phyloP scores from a whole-genome alignment of 2,329 filamentous ascomycete species.

The Fusarium sp. region DNA sequence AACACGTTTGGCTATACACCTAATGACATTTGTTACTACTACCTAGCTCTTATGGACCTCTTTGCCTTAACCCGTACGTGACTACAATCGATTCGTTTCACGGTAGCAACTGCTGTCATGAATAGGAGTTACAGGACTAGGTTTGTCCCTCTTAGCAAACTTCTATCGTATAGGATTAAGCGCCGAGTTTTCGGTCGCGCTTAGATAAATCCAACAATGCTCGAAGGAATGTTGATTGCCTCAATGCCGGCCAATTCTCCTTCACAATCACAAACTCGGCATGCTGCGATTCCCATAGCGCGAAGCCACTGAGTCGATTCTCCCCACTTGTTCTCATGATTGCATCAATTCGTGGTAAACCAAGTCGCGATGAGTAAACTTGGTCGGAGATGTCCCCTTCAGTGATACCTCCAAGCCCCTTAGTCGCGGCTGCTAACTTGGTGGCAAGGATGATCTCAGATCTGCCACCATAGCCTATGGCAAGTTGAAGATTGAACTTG shows the following conservation, averaged over 20 bases:
- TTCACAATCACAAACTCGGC: rapidly evolving
- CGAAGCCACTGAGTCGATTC: background rate
- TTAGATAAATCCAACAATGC: background rate
- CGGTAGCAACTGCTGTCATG: too few species aligned
- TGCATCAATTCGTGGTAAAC: background rate
- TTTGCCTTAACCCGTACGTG: too few species aligned
- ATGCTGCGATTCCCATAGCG: background rate
- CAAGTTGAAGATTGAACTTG: background rate
- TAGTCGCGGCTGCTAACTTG: background rate
- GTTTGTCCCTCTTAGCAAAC: too few species aligned
- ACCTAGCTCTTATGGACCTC: too few species aligned
- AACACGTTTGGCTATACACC: too few species aligned
- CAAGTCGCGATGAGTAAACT: background rate
- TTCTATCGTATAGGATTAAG: too few species aligned
- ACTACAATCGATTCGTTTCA: too few species aligned
- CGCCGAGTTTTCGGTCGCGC: background rate
- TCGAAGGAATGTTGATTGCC: rapidly evolving
- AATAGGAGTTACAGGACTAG: too few species aligned
- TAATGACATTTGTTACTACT: too few species aligned
- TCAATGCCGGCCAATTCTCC: background rate
- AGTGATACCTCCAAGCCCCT: background rate
- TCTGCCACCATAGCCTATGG: background rate
- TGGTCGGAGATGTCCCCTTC: rapidly evolving
- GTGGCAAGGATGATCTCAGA: background rate
- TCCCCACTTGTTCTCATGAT: background rate